A percentile compares a stretch with the other conserved stretches of the same genome.
These are phyloP conservation scores for Clarireedia sp. DNA, from an alignment of 2,329 filamentous ascomycete species.

Conservation along the genomic window DNA sequence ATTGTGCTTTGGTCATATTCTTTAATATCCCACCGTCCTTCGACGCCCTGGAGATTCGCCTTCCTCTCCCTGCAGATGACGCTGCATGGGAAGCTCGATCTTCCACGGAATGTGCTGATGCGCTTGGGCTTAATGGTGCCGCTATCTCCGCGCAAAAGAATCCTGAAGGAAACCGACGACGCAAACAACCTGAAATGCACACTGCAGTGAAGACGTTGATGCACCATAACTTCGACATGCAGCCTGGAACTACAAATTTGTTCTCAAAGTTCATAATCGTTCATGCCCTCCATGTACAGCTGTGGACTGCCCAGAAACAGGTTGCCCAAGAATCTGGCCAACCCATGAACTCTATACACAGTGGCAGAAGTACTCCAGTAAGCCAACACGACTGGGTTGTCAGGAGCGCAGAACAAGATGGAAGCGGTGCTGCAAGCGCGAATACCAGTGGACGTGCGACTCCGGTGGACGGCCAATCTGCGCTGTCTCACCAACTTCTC, in stretches of 20 bases:
- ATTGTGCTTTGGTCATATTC: slow-evolving; percentile 59
- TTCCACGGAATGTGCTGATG: slow-evolving; percentile 51
- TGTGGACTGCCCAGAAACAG: slow-evolving; percentile 44
- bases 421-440: slow-evolving; percentile 36
- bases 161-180: slow-evolving; percentile 51
- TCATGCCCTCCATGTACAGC: slow-evolving; percentile 57
- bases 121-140: slow-evolving; percentile 54
- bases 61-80: slow-evolving; percentile 67
- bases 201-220: slow-evolving; percentile 54
- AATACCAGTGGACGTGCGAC: slow-evolving; percentile 40
- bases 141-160: slow-evolving; percentile 49
- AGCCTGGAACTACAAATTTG: slow-evolving; percentile 59
- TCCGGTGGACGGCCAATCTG: slow-evolving; percentile 32
- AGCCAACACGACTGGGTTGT: slow-evolving; percentile 52
- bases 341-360: slow-evolving; percentile 21
- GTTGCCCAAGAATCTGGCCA: slow-evolving; percentile 27
- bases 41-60: slow-evolving; percentile 53
- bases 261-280: slow-evolving; percentile 69
- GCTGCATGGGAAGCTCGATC: slow-evolving; percentile 63
- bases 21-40: slow-evolving; percentile 62
- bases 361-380: slow-evolving; percentile 47
- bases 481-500: slow-evolving; percentile 38
- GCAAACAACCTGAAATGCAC: slow-evolving; percentile 57
- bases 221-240: slow-evolving; percentile 49
- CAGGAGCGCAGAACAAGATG: slow-evolving; percentile 34